These are phyloP conservation scores for Malus fusca DNA, from an alignment of 306 rosid species.

Conservation along the genomic window DNA sequence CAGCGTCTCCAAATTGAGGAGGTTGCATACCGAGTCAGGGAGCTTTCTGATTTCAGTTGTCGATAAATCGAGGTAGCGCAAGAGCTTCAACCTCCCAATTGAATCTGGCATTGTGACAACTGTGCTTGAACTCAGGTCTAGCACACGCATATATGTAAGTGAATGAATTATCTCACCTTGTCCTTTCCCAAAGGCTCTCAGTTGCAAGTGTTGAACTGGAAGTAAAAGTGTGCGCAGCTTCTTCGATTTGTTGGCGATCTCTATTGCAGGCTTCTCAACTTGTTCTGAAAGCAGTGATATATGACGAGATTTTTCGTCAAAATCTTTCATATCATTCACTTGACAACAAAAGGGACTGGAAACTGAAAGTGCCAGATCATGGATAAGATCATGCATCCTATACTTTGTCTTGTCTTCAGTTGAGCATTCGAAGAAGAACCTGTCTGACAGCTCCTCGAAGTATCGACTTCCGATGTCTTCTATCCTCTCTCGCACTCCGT, in stretches of 20 bases:
- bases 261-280: not conserved
- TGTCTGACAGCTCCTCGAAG: slow-evolving; percentile 9
- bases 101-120: not conserved
- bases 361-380: not conserved
- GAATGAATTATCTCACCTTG: not conserved
- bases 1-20: slow-evolving; percentile 12
- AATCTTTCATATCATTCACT: slow-evolving; percentile 1
- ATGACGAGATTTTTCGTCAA: not conserved
- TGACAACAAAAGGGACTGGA: not conserved
- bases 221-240: slow-evolving; percentile 11
- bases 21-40: slow-evolving; percentile 7
- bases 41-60: slow-evolving; percentile 5
- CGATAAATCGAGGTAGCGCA: slow-evolving; percentile 15
- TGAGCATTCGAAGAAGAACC: slow-evolving; percentile 7
- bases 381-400: slow-evolving; percentile 15
- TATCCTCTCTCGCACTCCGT: not conserved
- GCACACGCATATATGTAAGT: not conserved
- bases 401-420: not conserved
- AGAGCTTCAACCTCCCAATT: slow-evolving; percentile 9
- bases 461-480: slow-evolving; percentile 2
- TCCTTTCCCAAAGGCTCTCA: not conserved
- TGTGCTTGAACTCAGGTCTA: slow-evolving; percentile 18
- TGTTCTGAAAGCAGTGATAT: not conserved
- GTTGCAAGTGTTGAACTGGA: not conserved
- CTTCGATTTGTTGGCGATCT: not conserved